These are phyloP conservation scores for Sistotremastrum niveocremeum DNA, from an alignment of 768 basidiomycete genomes.

Conservation along the genomic window DNA sequence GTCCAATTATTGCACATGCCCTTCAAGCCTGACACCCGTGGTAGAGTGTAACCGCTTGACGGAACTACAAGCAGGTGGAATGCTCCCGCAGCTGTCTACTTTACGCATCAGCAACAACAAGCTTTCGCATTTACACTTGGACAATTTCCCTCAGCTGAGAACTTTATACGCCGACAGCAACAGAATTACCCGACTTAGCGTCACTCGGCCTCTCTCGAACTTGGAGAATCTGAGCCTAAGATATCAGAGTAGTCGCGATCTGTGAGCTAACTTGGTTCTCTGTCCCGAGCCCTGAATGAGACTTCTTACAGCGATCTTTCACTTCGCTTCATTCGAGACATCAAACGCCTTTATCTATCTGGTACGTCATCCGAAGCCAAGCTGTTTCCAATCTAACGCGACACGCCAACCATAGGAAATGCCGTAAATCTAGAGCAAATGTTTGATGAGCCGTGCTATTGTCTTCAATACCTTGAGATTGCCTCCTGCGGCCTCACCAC, in stretches of 20 bases:
- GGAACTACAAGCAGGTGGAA: constrained; percentile 12
- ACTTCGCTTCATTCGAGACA: constrained; percentile 69
- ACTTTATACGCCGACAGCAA: constrained; percentile 93
- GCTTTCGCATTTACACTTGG: constrained; percentile 46
- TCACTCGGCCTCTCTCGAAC: constrained; percentile 40
- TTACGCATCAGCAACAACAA: constrained; percentile 78
- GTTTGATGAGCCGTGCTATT: constrained; percentile 61
- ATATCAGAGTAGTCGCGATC: constrained; percentile 64
- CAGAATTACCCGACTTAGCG: constrained; percentile 29
- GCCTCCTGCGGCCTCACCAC: constrained; percentile 71
- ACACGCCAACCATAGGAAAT: no score
- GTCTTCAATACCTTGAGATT: constrained; percentile 83
- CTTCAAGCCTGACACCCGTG: no score
- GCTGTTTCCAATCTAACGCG: no score
- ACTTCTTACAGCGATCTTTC: constrained; percentile 27
- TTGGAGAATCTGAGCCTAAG: constrained; percentile 87
- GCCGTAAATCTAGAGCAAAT: no score
- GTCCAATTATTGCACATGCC: constrained; percentile 17
- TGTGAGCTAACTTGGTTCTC: constrained; percentile 38
- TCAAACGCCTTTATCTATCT: constrained; percentile 89
- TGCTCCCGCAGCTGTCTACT: constrained; percentile 63
- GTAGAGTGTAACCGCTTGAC: constrained; percentile 29
- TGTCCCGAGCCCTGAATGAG: constrained; percentile 12
- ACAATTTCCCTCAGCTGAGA: constrained; percentile 54
- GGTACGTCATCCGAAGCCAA: constrained; percentile 36